phyloP scores from a whole-genome alignment of 495 filamentous ascomycete species.

The Podospora pseudopauciseta region DNA sequence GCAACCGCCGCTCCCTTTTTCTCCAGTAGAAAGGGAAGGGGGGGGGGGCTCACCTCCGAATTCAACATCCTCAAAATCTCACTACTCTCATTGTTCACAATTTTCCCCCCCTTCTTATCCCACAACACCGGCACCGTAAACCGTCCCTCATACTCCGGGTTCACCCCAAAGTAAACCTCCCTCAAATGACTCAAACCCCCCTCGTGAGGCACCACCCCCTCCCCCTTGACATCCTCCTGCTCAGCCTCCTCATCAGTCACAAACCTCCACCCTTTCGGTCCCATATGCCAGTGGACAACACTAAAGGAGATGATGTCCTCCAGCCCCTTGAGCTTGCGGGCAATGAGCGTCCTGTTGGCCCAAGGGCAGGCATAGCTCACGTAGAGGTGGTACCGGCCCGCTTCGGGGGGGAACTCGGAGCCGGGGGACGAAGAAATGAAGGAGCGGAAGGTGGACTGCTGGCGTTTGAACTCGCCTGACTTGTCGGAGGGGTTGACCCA shows the following conservation, averaged over 20 bases:
- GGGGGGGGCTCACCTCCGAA: constrained; percentile 31
- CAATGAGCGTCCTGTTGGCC: constrained; percentile 73
- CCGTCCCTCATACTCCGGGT: constrained; percentile 65
- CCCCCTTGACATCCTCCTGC: constrained; percentile 46
- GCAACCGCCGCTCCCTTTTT: neutral
- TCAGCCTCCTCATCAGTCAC: constrained; percentile 57
- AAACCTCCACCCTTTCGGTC: constrained; percentile 77
- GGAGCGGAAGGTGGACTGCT: constrained; percentile 64
- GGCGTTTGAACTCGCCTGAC: constrained; percentile 86
- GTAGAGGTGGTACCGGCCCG: constrained; percentile 62
- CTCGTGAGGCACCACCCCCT: constrained; percentile 62
- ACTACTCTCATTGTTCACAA: constrained; percentile 81
- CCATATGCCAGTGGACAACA: constrained; percentile 64
- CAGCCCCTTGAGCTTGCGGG: constrained; percentile 74
- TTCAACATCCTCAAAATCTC: constrained; percentile 78
- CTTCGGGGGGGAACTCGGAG: constrained; percentile 67
- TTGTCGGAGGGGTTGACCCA: constrained; percentile 74
- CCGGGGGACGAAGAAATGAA: constrained; percentile 59
- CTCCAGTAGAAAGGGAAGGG: neutral
- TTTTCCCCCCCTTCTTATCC: constrained; percentile 66
- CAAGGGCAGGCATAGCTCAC: neutral
- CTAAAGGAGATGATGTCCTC: constrained; percentile 68
- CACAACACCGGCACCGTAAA: constrained; percentile 80
- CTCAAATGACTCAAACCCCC: constrained; percentile 57
- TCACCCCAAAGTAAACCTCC: constrained; percentile 68